Evolutionary conservation across 1,284 basidiomycete species (phyloP), one percentile per base, ranked within the genome.

Genomic region (Austroboletus novae-zelandiae): DNA sequence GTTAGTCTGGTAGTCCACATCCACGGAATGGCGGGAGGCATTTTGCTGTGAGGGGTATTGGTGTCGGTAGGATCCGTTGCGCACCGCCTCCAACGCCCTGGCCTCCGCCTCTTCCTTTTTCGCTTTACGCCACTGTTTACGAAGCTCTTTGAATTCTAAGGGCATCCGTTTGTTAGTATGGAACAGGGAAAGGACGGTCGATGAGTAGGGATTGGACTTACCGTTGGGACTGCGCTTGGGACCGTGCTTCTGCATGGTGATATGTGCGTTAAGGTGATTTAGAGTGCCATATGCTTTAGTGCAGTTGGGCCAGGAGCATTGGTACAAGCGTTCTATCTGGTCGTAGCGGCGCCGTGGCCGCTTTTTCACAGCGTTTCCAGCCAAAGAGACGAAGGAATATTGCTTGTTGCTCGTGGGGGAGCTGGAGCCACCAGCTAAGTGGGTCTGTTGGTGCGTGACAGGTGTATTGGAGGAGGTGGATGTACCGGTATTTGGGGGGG

Each of bases 91-190:
- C 25, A 62, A 45, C 39, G 53, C 47, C 34, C 51, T 65, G 10
- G 56, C 43, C 41, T 77, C 77, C 15, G 73, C 67, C 39, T 67
- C 77, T 58, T 91, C 89, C 71, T 94, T 92, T 77, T 95, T 98
- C 61, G 86, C 83, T 72, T 91, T 92, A 48, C 94, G 84, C 94
- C 94, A 97, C 60, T 91, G 89, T 69, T 95, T 97, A 56, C 95
- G 84, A 66, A 97, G 86, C 64, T 98, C 96, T 69, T 97, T 98
- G 78, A 98, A 98, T 75, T 98, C 95, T 96, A 67, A 17, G 59
- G 47, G 54, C 0, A 45, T 31, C 27, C 50, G 44, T 53, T 53
- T 30, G 44, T 61, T 44, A 58, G 53, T n/a, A 51, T 29, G 44
- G 17, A 11, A 30, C n/a, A 46, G 7, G 36, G 18, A 18, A 6